phyloP scores from a whole-genome alignment of 2,329 filamentous ascomycete genomes.

The Colletotrichum endophyticum region DNA sequence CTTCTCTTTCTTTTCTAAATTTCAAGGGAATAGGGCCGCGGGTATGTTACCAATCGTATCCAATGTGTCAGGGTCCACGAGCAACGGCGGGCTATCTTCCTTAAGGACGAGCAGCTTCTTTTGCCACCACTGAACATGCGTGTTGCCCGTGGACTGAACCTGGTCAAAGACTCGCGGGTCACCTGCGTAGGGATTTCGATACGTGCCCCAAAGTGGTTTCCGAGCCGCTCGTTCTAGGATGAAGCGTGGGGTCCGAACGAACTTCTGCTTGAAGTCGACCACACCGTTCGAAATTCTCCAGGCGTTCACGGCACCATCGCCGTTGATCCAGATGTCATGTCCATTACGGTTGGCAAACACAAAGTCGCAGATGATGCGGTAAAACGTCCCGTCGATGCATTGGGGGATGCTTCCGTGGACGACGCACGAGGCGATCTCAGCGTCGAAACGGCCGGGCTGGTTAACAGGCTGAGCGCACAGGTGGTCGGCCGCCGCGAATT shows the following conservation, averaged over 20 bases:
- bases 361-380: background rate
- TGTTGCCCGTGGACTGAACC: background rate
- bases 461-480: background rate
- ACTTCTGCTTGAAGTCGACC: background rate
- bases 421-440: background rate
- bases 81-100: background rate
- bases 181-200: background rate
- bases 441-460: background rate
- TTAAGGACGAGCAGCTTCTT: background rate
- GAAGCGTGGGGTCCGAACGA: background rate
- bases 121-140: background rate
- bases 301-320: background rate
- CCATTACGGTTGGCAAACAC: background rate
- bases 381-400: background rate
- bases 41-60: background rate
- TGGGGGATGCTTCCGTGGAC: background rate
- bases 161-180: background rate
- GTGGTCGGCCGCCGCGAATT: background rate
- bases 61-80: background rate
- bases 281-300: background rate
- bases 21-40: rapidly evolving
- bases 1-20: background rate
- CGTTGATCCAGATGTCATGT: background rate
- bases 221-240: background rate
- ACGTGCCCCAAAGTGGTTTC: background rate